Base-by-base conservation (phyloP, 208 protist species). In the Herpetomonas muscarum region DNA sequence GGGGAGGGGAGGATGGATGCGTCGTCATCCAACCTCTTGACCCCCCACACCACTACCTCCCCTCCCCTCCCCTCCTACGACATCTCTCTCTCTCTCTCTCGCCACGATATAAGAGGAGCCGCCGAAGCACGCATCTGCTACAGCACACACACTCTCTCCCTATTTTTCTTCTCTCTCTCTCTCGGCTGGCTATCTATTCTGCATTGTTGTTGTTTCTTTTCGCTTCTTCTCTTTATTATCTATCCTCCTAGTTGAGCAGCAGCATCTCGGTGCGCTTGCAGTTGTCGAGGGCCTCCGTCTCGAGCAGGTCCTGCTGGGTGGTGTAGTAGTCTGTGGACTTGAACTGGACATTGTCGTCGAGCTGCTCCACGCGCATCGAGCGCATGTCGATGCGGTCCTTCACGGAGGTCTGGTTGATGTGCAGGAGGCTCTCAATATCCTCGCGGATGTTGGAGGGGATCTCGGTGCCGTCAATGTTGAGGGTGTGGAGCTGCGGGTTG, bases 351-450 rank as follows among this genome's bases (percentile, higher is more conserved):
- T 73, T 50, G 51, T 90, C 75, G 44, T 77, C 58, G 24, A 91
- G 28, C 2, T 89, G 70, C 10, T 76, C 56, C n/a, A 94, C 28
- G 19, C 32, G 57, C 59, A 67, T 42, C 26, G n/a, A 30, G 32
- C 74, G 75, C 79, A 92, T 81, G 48, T 91, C 69, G 10, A 80
- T 70, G 37, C 59, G 51, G 10, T 72, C 67, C 13, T 58, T 70
- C 15, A 85, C 54, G 1, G 72, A 67, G 0, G 74, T 81, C 55
- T 89, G 71, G 57, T 94, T 94, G n/a, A 94, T 75, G 60, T 90
- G 84, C 55, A 94, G 61, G 42, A 94, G 74, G 49, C 72, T 79
- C 19, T 67, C 62, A 58, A 91, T 84, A 61, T 90, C 76, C 48
- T 94, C 83, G 37, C 75, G 53, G 24, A 87, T 75, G 4, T 79